Percentiles rank a stretch among this genome's conserved stretches.
phyloP scores from a whole-genome alignment of 2,329 filamentous ascomycete species.

The Beauveria varroae region DNA sequence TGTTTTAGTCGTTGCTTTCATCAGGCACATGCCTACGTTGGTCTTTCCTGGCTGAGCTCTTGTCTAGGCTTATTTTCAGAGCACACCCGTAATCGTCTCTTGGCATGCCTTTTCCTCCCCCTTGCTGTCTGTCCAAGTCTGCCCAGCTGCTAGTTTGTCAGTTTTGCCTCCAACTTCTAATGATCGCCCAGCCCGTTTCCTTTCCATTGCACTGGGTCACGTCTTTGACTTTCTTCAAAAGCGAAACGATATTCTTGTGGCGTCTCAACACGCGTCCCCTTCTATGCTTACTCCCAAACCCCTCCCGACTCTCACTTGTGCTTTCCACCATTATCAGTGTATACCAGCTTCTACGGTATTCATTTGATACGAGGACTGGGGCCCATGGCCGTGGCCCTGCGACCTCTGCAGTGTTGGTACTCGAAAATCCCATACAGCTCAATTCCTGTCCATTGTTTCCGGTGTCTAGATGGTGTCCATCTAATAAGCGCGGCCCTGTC shows the following conservation, averaged over 20 bases:
- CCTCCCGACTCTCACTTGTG: not conserved
- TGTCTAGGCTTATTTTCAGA: not conserved
- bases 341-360: not conserved
- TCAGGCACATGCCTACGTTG: not conserved
- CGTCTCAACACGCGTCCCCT: not conserved
- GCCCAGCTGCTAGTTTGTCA: not conserved
- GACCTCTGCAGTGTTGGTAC: not conserved
- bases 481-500: not conserved
- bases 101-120: not conserved
- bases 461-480: not conserved
- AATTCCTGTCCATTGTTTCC: slow-evolving; percentile 3
- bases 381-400: not conserved
- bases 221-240: not conserved
- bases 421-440: not conserved
- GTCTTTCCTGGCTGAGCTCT: not conserved
- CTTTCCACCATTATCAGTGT: not conserved
- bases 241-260: not conserved
- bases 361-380: not conserved
- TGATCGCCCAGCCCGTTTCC: not conserved
- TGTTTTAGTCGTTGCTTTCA: slow-evolving; percentile 1
- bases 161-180: not conserved
- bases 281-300: not conserved
- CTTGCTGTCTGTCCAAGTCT: not conserved
- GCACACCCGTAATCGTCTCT: not conserved
- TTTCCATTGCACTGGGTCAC: not conserved